Evolutionary conservation across 2,329 filamentous ascomycete species (phyloP).

Genomic region (Cryphonectria carpinicola): DNA sequence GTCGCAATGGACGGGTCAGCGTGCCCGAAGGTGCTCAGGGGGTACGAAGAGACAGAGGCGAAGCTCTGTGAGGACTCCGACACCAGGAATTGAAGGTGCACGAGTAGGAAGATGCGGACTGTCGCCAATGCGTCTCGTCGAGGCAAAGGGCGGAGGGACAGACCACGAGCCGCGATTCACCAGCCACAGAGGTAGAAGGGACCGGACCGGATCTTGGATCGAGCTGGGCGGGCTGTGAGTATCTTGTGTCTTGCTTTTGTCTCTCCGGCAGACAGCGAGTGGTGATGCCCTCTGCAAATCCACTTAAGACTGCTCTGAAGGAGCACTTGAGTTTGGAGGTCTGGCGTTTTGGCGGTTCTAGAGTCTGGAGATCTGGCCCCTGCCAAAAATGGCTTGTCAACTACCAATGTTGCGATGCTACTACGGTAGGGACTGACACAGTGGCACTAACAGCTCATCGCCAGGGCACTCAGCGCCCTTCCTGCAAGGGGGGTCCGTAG

Average conservation of each 20-base stretch:
- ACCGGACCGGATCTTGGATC: neutral
- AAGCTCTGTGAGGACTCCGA: neutral
- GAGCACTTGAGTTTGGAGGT: neutral
- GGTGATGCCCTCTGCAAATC: neutral
- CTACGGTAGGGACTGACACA: constrained; percentile 23
- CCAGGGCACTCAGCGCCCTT: neutral
- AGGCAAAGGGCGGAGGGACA: neutral
- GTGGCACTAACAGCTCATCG: constrained; percentile 25
- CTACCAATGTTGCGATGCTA: neutral
- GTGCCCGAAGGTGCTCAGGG: neutral
- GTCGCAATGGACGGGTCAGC: constrained; percentile 3
- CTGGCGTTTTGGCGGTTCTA: constrained; percentile 1
- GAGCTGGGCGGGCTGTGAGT: neutral
- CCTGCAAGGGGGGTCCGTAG: neutral
- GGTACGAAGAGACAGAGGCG: neutral
- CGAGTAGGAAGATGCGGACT: neutral
- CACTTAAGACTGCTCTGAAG: constrained; percentile 4
- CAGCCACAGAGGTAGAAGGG: constrained; percentile 4
- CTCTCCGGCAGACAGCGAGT: neutral
- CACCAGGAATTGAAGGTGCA: neutral
- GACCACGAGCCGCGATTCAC: neutral
- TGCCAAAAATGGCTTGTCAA: constrained; percentile 17
- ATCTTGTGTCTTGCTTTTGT: neutral
- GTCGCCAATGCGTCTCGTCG: neutral
- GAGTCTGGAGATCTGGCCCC: constrained; percentile 29